A percentile compares a stretch with the other conserved stretches of the same genome.
phyloP scores from a whole-genome alignment of 2,329 filamentous ascomycete species.

The Verticillium zaregamsianum region DNA sequence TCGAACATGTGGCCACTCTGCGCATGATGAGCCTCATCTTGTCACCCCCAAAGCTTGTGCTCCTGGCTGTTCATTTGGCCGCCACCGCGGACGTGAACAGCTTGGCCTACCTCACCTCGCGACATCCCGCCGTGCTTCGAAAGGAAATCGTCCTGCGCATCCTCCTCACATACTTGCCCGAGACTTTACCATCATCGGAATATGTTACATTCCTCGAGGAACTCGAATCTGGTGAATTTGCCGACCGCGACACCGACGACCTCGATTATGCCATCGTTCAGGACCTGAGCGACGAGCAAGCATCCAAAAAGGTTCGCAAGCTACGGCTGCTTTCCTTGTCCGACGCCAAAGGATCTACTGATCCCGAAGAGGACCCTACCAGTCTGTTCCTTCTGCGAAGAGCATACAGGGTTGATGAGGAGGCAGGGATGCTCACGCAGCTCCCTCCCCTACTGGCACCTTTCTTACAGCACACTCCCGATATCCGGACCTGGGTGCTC shows the following conservation, averaged over 20 bases:
- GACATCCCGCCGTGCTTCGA: slow-evolving; percentile 53
- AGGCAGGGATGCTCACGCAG: slow-evolving; percentile 68
- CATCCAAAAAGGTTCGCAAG: slow-evolving; percentile 58
- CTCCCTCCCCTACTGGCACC: slow-evolving; percentile 64
- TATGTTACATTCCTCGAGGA: slow-evolving; percentile 61
- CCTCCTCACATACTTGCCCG: slow-evolving; percentile 72
- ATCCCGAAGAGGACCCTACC: slow-evolving; percentile 50
- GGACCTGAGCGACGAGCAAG: slow-evolving; percentile 57
- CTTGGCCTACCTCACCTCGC: slow-evolving; percentile 55
- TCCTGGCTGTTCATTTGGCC: slow-evolving; percentile 69
- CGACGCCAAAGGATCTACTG: slow-evolving; percentile 40
- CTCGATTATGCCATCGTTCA: slow-evolving; percentile 55
- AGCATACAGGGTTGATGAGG: slow-evolving; percentile 63
- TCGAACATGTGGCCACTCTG: slow-evolving; percentile 5
- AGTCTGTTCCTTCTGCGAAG: slow-evolving; percentile 64
- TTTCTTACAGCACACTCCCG: slow-evolving; percentile 59
- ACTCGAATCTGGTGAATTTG: slow-evolving; percentile 45
- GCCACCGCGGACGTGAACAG: slow-evolving; percentile 60
- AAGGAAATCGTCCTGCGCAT: slow-evolving; percentile 66
- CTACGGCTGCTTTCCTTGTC: slow-evolving; percentile 58
- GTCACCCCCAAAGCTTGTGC: slow-evolving; percentile 63
- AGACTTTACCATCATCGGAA: slow-evolving; percentile 57
- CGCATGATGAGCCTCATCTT: slow-evolving; percentile 38
- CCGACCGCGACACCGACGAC: slow-evolving; percentile 32
- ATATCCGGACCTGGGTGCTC: slow-evolving; percentile 64